Percentiles rank a stretch among this genome's conserved stretches.
phyloP scores from a whole-genome alignment of 768 basidiomycete species.

The Trametes villosa region DNA sequence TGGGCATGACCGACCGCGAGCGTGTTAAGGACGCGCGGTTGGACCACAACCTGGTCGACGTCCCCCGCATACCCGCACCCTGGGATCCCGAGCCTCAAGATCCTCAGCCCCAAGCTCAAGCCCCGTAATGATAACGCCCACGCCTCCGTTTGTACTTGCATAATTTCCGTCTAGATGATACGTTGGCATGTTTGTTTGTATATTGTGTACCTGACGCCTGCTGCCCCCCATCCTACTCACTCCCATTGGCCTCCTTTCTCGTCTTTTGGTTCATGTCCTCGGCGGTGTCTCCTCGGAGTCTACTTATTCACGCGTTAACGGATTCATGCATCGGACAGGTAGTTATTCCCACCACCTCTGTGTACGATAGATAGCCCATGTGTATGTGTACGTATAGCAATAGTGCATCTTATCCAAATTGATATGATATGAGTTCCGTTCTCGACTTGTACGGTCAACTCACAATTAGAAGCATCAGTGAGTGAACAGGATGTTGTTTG shows the following conservation, averaged over 20 bases:
- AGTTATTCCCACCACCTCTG: too few relatives aligned
- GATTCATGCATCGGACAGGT: too few relatives aligned
- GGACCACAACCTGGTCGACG: slow-evolving; percentile 80
- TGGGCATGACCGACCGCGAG: slow-evolving; percentile 76
- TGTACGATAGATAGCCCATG: too few relatives aligned
- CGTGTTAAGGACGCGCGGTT: slow-evolving; percentile 76
- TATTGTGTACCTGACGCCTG: neutral
- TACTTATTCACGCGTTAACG: neutral
- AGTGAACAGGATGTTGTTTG: too few relatives aligned
- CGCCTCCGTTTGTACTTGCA: slow-evolving; percentile 1
- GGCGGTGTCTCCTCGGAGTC: neutral
- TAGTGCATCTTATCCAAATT: too few relatives aligned
- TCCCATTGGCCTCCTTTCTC: neutral
- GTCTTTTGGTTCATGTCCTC: neutral
- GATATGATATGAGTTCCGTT: too few relatives aligned
- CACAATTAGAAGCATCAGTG: too few relatives aligned
- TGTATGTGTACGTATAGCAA: too few relatives aligned
- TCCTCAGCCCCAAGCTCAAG: neutral
- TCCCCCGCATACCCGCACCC: slow-evolving; percentile 69
- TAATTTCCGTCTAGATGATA: slow-evolving; percentile 2
- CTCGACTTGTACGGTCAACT: too few relatives aligned
- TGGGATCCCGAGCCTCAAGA: slow-evolving; percentile 33
- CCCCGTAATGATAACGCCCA: neutral
- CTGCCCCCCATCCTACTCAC: neutral
- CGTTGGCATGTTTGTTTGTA: neutral